Conservation (phyloP, 2,329 filamentous ascomycete genomes). For the Neonectria punicea region DNA sequence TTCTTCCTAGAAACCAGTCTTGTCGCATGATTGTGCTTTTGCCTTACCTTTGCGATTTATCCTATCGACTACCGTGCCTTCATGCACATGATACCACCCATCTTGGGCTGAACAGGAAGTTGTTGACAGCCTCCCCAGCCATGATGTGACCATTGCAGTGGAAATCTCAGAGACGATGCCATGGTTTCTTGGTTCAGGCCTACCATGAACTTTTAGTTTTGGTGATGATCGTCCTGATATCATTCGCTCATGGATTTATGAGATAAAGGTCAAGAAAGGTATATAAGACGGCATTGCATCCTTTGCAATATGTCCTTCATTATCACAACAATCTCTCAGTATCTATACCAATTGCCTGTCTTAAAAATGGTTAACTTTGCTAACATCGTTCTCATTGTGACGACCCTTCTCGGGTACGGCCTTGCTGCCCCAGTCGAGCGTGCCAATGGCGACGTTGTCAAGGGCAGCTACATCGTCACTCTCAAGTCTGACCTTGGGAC, state of each 20-base stretch:
- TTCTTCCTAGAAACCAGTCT: conserved; percentile 11
- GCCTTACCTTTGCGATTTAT: conserved; percentile 41
- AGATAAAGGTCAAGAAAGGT: conserved; percentile 6
- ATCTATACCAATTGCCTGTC: conserved; percentile 14
- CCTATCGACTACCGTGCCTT: conserved; percentile 20
- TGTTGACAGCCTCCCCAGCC: conserved; percentile 29
- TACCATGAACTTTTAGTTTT: conserved; percentile 1
- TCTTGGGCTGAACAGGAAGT: conserved; percentile 38
- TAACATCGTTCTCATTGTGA: conserved; percentile 40
- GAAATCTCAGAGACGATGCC: conserved; percentile 14
- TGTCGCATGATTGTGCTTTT: conserved; percentile 21
- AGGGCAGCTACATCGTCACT: conserved; percentile 68
- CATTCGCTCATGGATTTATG: background rate
- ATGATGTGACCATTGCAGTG: conserved; percentile 19
- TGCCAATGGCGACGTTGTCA: conserved; percentile 40
- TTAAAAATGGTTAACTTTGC: conserved; percentile 46
- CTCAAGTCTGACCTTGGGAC: conserved; percentile 63
- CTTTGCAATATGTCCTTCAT: conserved; percentile 14
- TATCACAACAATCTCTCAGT: conserved; percentile 25
- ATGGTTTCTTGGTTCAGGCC: conserved; percentile 5
- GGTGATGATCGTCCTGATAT: conserved; percentile 6
- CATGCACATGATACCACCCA: conserved; percentile 18
- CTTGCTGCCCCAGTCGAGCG: conserved; percentile 37
- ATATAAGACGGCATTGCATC: conserved; percentile 35
- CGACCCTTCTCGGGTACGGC: conserved; percentile 38